Evolutionary conservation across 306 rosid species (phyloP), one percentile per base, ranked within the genome.

Genomic region (Malus orientalis): DNA sequence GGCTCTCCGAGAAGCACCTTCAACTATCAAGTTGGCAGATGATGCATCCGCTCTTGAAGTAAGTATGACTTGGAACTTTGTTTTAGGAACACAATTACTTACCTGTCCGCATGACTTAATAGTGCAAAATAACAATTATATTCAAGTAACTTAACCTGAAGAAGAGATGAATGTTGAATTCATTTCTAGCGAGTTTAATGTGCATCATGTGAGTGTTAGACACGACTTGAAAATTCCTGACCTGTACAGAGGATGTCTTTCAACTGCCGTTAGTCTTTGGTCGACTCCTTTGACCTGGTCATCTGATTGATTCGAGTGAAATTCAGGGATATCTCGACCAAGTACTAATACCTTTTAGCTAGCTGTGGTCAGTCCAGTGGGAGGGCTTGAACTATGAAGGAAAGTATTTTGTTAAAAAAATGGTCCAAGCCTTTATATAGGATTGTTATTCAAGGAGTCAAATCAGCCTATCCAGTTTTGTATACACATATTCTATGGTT

Each of bases 41-140:
- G 89, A 88, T 68, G 90, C 84, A 1, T 69, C 98, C 16, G 57
- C 88, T 51, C 59, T 91, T 18, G 97, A 85, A 11, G 98, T 92
- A 71, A 89, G 84, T 77, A 19, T 64, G 61, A 53, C 53, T 54
- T 70, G 59, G 25, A 54, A 63, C 13, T 66, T 23, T 82, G 27
- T 79, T 53, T 79, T 1, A 59, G 62, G 42, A 59, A 23, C 61
- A 38, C 57, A 23, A 11, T 55, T 60, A 44, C 44, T 58, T 32
- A 44, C 47, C 47, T 8, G 47, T 74, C 47, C 22, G 30, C 44
- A 11, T 29, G 30, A 45, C 51, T 62, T 61, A 25, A 45, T 60
- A 13, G 60, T 36, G 18, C n/a, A 51, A 6, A 1, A 20, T 42
- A 51, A 51, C 55, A 51, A 51, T 19, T 20, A 12, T 45, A n/a